These are phyloP conservation scores for Ilex paraguariensis DNA, from an alignment of 305 asterid genomes.

Conservation along the genomic window DNA sequence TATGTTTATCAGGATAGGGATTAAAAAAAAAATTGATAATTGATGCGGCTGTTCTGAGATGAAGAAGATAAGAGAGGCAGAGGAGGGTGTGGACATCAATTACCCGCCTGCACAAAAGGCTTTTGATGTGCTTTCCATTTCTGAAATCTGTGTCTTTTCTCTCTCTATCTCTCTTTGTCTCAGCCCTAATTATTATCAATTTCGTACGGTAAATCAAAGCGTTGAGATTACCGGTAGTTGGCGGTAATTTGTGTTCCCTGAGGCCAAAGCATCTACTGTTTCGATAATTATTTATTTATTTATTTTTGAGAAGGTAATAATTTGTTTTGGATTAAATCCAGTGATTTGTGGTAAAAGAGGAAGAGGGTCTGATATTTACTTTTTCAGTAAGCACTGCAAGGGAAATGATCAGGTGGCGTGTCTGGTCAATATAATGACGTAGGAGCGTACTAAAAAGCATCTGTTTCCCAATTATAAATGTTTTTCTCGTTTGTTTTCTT, in stretches of 20 bases:
- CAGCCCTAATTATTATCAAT: conserved; percentile 6
- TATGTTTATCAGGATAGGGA: background rate
- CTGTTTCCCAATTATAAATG: too few species aligned
- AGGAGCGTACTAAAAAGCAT: background rate
- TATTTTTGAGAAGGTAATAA: too few species aligned
- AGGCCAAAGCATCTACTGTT: conserved; percentile 16
- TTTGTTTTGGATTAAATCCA: background rate
- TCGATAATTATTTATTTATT: background rate
- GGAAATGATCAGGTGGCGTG: conserved; percentile 22
- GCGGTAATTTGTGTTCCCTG: conserved; percentile 15
- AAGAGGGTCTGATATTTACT: conserved; percentile 14
- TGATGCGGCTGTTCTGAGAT: conserved; percentile 25
- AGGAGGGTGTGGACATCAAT: conserved; percentile 48
- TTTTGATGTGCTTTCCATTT: background rate
- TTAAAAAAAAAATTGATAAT: conserved; percentile 13
- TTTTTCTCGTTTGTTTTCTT: too few species aligned
- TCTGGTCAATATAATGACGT: conserved; percentile 25
- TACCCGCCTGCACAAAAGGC: conserved; percentile 4
- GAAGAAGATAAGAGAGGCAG: conserved; percentile 38
- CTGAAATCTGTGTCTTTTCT: conserved; percentile 2
- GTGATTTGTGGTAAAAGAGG: conserved; percentile 11
- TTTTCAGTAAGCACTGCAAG: conserved; percentile 25
- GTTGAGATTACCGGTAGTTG: conserved; percentile 1
- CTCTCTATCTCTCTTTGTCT: conserved; percentile 1
- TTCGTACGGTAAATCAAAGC: background rate